These are phyloP conservation scores for Anisodus tanguticus DNA, from an alignment of 257 asterid species.

Conservation along the genomic window DNA sequence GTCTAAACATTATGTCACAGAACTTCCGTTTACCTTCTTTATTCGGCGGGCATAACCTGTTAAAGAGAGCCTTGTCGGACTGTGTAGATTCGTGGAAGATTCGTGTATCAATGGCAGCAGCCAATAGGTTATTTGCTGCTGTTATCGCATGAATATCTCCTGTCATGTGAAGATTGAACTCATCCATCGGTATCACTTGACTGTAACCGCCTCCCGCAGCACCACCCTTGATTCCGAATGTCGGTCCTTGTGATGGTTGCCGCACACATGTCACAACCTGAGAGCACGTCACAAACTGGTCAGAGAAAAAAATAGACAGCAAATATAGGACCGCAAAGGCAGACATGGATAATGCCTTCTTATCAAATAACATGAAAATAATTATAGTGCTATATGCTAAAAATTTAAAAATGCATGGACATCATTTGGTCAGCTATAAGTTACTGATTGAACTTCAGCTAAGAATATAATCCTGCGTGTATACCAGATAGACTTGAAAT, in stretches of 20 bases:
- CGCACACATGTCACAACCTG: slow-evolving; percentile 90
- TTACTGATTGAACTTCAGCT: background rate
- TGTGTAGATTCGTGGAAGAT: slow-evolving; percentile 91
- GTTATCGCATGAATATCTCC: slow-evolving; percentile 98
- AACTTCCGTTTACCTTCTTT: slow-evolving; percentile 81
- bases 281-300: slow-evolving; percentile 25
- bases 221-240: slow-evolving; percentile 97
- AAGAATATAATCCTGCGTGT: background rate
- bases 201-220: slow-evolving; percentile 99
- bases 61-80: slow-evolving; percentile 89
- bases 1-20: slow-evolving; percentile 77
- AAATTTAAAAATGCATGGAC: slow-evolving; percentile 26
- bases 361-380: background rate
- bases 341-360: background rate
- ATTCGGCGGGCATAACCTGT: slow-evolving; percentile 82
- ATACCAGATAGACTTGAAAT: background rate
- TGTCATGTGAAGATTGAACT: slow-evolving; percentile 94
- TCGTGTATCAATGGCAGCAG: slow-evolving; percentile 95
- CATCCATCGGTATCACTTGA: slow-evolving; percentile 99
- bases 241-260: slow-evolving; percentile 98
- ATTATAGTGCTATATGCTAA: slow-evolving; percentile 33
- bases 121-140: slow-evolving; percentile 95
- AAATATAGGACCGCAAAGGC: background rate
- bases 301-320: slow-evolving; percentile 27
- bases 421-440: slow-evolving; percentile 10